Evolutionary conservation across 139 green algal species (phyloP).

Genomic region (Pseudopediastrum boryanum): DNA sequence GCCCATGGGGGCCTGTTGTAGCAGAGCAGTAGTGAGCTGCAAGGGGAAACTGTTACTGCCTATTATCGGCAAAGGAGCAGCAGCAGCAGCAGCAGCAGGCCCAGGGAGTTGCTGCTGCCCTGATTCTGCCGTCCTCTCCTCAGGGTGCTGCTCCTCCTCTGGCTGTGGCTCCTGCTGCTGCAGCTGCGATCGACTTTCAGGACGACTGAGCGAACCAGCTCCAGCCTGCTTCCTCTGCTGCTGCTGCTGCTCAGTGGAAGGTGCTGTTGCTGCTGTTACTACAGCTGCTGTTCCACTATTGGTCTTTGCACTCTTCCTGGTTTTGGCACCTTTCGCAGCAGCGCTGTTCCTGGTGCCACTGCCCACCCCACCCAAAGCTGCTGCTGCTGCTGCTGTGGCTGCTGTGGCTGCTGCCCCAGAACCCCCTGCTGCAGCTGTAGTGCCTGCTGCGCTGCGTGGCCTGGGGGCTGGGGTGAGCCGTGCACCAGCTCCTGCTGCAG

Average conservation of each 20-base stretch:
- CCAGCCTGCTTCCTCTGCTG: not conserved
- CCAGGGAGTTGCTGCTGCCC: no score
- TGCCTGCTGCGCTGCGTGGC: not conserved
- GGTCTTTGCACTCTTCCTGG: not conserved
- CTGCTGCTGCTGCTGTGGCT: not conserved
- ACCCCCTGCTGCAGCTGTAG: not conserved
- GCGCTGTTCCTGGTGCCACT: constrained; percentile 9
- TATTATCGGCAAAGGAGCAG: no score
- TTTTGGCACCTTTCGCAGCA: constrained; percentile 1
- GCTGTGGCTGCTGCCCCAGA: not conserved
- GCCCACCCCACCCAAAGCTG: not conserved
- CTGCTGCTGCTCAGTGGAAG: constrained; percentile 9
- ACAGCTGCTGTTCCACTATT: not conserved
- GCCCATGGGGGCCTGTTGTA: no score
- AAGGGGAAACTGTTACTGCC: no score
- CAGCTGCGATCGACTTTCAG: not conserved
- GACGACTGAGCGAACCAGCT: not conserved
- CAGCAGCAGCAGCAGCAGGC: no score
- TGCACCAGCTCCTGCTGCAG: constrained; percentile 1
- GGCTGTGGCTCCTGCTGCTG: not conserved
- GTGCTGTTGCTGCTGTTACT: not conserved
- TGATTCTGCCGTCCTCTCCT: no score
- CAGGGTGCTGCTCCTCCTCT: no score
- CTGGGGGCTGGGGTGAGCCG: not conserved
- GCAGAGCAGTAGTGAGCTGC: no score